These are phyloP conservation scores for Fusarium sp. DNA, from an alignment of 2,329 filamentous ascomycete genomes.

Conservation along the genomic window DNA sequence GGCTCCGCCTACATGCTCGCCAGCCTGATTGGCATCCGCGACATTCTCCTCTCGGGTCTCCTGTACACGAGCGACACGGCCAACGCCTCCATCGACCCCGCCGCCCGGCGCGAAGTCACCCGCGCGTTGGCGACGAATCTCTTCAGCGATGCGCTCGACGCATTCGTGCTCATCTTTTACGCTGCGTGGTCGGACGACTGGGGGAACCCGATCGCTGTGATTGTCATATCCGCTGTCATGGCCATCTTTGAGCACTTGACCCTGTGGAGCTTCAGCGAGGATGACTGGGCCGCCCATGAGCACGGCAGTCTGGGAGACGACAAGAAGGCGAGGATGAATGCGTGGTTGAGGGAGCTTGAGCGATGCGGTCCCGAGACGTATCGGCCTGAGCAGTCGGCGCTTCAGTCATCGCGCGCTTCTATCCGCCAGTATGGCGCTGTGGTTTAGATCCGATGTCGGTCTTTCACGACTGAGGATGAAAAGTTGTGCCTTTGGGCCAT, in stretches of 20 bases:
- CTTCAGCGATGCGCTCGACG: slow-evolving; percentile 50
- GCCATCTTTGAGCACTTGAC: slow-evolving; percentile 50
- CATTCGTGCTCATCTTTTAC: slow-evolving; percentile 51
- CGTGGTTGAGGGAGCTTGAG: slow-evolving; percentile 48
- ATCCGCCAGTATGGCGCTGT: slow-evolving; percentile 31
- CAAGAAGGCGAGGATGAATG: slow-evolving; percentile 48
- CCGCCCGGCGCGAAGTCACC: slow-evolving; percentile 43
- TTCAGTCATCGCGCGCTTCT: slow-evolving; percentile 33
- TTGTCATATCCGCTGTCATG: slow-evolving; percentile 46
- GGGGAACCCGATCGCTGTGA: slow-evolving; percentile 46
- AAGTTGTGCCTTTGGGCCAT: slow-evolving; percentile 1
- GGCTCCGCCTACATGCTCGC: slow-evolving; percentile 47
- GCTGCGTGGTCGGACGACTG: slow-evolving; percentile 48
- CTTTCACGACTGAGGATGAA: not conserved
- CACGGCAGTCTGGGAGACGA: slow-evolving; percentile 42
- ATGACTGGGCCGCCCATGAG: slow-evolving; percentile 38
- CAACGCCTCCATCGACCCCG: slow-evolving; percentile 18
- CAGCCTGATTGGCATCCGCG: slow-evolving; percentile 48
- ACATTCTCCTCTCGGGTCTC: slow-evolving; percentile 47
- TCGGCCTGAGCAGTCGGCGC: slow-evolving; percentile 30
- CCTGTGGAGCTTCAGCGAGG: slow-evolving; percentile 49
- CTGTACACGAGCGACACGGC: slow-evolving; percentile 43
- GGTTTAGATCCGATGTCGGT: slow-evolving; percentile 5
- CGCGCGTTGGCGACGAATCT: slow-evolving; percentile 48
- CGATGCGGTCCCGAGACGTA: slow-evolving; percentile 21